These are phyloP conservation scores for Fusarium sp. DNA, from an alignment of 2,329 filamentous ascomycete species.

Conservation along the genomic window DNA sequence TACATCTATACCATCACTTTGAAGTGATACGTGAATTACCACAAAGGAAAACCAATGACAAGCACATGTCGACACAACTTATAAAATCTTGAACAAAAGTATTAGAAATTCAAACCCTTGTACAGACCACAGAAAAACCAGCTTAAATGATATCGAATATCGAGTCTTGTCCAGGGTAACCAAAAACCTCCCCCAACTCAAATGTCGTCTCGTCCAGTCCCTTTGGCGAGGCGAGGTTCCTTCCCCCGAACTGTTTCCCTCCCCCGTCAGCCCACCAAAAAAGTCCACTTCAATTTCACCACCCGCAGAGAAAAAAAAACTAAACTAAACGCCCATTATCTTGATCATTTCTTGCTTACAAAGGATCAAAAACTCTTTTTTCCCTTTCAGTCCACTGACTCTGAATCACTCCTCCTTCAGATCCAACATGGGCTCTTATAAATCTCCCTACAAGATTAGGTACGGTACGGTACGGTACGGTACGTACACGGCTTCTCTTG, in stretches of 20 bases:
- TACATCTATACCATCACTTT: no score
- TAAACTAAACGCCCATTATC: background rate
- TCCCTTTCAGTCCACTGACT: background rate
- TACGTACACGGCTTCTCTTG: background rate
- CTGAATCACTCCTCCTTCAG: background rate
- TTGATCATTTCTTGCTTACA: no score
- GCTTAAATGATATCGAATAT: background rate
- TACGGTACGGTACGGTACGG: no score
- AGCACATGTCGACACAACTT: background rate
- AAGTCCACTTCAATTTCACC: conserved; percentile 29
- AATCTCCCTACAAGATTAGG: no score
- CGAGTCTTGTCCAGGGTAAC: conserved; percentile 20
- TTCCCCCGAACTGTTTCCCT: conserved; percentile 17
- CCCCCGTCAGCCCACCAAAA: conserved; percentile 34
- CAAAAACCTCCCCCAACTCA: background rate
- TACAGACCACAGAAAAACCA: no score
- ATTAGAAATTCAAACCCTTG: background rate
- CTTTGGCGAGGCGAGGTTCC: conserved; percentile 26
- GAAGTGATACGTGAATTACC: no score
- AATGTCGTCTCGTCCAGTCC: background rate
- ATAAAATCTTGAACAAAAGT: background rate
- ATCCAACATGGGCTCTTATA: no score
- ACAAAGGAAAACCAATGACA: no score
- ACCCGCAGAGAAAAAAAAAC: conserved; percentile 15
- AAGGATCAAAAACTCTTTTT: no score